phyloP scores from a whole-genome alignment of 345 rosid genomes.

The Eucalyptus globulus region DNA sequence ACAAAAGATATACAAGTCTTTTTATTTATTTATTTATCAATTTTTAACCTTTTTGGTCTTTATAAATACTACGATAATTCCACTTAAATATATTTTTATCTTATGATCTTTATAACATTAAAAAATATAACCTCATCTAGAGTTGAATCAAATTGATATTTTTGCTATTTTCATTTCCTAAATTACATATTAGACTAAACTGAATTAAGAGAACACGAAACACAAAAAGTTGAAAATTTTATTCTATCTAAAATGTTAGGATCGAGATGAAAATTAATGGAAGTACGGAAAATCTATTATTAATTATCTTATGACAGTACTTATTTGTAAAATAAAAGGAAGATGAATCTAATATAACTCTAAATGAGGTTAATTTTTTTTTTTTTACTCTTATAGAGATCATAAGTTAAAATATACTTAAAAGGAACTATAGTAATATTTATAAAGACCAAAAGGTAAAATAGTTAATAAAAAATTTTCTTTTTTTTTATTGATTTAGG shows the following conservation, averaged over 20 bases:
- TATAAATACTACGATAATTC: not conserved
- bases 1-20: not conserved
- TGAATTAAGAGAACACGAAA: not conserved
- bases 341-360: not conserved
- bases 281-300: fast-evolving
- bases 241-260: not conserved
- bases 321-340: not conserved
- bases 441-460: not conserved
- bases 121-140: not conserved
- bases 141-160: not conserved
- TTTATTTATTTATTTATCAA: too few relatives aligned
- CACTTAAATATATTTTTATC: not conserved
- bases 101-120: not conserved
- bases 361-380: not conserved
- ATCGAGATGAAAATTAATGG: not conserved
- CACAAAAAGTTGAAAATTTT: not conserved
- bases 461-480: not conserved
- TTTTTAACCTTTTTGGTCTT: not conserved
- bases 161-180: not conserved
- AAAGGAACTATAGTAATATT: not conserved
- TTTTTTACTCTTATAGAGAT: not conserved
- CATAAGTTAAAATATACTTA: not conserved
- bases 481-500: not conserved
- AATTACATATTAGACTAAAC: not conserved
- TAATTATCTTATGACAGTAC: not conserved